Evolutionary conservation across 345 rosid species (phyloP), one percentile per base, ranked within the genome.

Genomic region (Bretschneidera sinensis): DNA sequence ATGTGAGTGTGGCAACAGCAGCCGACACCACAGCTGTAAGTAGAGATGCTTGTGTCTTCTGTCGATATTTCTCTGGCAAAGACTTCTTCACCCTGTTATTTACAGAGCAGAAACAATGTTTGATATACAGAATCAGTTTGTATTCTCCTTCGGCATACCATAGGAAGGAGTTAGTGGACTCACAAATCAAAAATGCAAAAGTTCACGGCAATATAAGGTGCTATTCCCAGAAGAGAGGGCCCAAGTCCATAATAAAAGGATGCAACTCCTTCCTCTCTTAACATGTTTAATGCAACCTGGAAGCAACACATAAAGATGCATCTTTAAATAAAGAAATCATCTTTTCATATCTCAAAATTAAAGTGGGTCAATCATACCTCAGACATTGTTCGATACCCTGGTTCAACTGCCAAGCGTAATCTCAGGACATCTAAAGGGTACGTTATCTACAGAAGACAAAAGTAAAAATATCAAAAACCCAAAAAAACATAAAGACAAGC

Each of bases 341-440:
- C 48, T 58, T 58, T 20, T 68, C 61, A 57, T 51, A n/a, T 4
- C 43, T 21, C 58, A 22, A 16, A 58, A 11, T 61, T 31, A 4
- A 54, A 60, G 54, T 1, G 21, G 33, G 71, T 18, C 23, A 49
- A 63, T 24, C 68, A 64, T 74, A 88, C 99, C 95, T 94, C 83
- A 49, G 92, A 80, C 92, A 94, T 94, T 4, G 92, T 82, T 67
- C 78, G 74, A 60, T 68, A 80, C 5, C 99, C 97, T 22, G 97
- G 88, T 77, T 94, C 99, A 31, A 94, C 96, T 39, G 97, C 99
- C 70, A 94, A 78, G 39, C 96, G 92, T 55, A 94, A 48, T 63
- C 97, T 84, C 59, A 94, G 75, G 61, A 94, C 97, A 90, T 94
- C 97, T 71, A 94, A 83, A 54, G 99, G 97, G 64, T 94, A 94